phyloP scores from a whole-genome alignment of 176 grass and related monocot species.

The Carex scoparia region DNA sequence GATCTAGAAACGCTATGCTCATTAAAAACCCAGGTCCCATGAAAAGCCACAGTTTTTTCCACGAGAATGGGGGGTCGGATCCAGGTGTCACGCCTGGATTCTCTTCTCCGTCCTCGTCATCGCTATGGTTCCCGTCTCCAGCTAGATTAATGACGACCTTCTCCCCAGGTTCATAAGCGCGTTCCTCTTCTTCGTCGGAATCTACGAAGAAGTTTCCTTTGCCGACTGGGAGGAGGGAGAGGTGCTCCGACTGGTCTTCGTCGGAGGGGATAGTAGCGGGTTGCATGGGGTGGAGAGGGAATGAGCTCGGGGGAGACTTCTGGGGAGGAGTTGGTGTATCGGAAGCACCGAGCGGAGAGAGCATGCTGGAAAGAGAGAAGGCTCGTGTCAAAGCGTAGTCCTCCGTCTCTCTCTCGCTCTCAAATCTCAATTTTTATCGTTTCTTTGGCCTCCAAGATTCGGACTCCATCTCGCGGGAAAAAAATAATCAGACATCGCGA shows the following conservation, averaged over 20 bases:
- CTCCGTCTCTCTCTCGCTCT: not conserved
- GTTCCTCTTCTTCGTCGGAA: conserved; percentile 49
- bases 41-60: conserved; percentile 93
- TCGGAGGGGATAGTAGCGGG: not conserved
- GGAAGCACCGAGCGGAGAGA: not conserved
- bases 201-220: not conserved
- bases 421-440: not conserved
- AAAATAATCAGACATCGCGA: not conserved
- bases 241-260: conserved; percentile 34
- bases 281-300: not conserved
- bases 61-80: conserved; percentile 57
- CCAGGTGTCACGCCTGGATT: not conserved
- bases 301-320: not conserved
- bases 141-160: conserved; percentile 61
- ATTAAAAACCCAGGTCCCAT: conserved; percentile 91
- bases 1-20: conserved; percentile 99
- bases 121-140: conserved; percentile 16
- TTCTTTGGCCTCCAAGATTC: not conserved
- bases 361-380: not conserved
- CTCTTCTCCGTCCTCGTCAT: conserved; percentile 18
- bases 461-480: not conserved
- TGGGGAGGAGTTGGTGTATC: not conserved
- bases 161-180: conserved; percentile 62
- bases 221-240: conserved; percentile 39
- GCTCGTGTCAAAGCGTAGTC: not conserved